These are phyloP conservation scores for Dothideomycetes sp. DNA, from an alignment of 2,329 filamentous ascomycete genomes.

Conservation along the genomic window DNA sequence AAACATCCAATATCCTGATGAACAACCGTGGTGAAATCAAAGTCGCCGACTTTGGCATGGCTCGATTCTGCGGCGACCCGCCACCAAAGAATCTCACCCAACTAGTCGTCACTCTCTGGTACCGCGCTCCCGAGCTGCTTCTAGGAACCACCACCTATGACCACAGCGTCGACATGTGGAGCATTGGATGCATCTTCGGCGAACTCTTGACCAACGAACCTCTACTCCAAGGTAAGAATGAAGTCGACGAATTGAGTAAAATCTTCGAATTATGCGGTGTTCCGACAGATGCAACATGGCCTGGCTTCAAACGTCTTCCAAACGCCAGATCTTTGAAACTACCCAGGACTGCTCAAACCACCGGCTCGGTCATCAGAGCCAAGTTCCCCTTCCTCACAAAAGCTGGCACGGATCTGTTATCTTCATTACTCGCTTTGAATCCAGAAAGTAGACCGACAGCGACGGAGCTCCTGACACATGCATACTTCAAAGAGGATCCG, in stretches of 20 bases:
- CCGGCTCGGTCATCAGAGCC: slow-evolving; percentile 53
- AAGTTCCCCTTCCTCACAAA: slow-evolving; percentile 74
- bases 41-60: slow-evolving; percentile 97
- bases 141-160: slow-evolving; percentile 71
- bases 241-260: slow-evolving; percentile 78
- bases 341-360: slow-evolving; percentile 34
- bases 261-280: slow-evolving; percentile 87
- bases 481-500: slow-evolving; percentile 83
- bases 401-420: slow-evolving; percentile 62
- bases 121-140: slow-evolving; percentile 82
- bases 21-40: slow-evolving; percentile 93
- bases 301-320: slow-evolving; percentile 73
- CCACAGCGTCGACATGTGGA: slow-evolving; percentile 84
- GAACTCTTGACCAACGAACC: slow-evolving; percentile 80
- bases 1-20: slow-evolving; percentile 87
- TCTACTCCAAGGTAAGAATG: slow-evolving; percentile 78
- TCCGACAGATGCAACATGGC: slow-evolving; percentile 76
- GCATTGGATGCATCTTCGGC: slow-evolving; percentile 88
- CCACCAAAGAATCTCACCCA: slow-evolving; percentile 68
- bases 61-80: slow-evolving; percentile 75
- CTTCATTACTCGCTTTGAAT: slow-evolving; percentile 62
- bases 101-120: slow-evolving; percentile 95
- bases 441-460: slow-evolving; percentile 64
- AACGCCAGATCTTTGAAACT: slow-evolving; percentile 75
- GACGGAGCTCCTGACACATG: slow-evolving; percentile 63